These are phyloP conservation scores for Lactarius indigo DNA, from an alignment of 768 basidiomycete genomes.

Conservation along the genomic window DNA sequence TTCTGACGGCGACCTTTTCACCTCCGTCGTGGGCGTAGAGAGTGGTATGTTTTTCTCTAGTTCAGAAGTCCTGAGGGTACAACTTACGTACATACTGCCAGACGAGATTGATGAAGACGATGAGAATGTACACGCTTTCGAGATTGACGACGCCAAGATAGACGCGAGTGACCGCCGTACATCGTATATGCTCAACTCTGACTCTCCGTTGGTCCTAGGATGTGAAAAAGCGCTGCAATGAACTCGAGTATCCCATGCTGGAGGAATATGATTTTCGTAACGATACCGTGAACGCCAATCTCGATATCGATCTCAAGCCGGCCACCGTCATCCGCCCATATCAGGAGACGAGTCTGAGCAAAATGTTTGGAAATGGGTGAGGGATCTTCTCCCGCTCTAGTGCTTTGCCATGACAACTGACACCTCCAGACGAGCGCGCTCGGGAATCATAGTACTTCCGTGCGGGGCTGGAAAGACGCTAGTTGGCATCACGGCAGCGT, in stretches of 20 bases:
- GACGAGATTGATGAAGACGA: conserved; percentile 98
- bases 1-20: conserved; percentile 79
- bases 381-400: conserved; percentile 25
- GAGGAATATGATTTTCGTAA: conserved; percentile 99
- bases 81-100: conserved; percentile 33
- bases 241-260: conserved; percentile 95
- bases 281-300: conserved; percentile 91
- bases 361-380: conserved; percentile 99
- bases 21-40: conserved; percentile 94
- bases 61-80: not conserved
- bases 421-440: conserved; percentile 78
- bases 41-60: conserved; percentile 49
- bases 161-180: conserved; percentile 54
- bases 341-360: conserved; percentile 96
- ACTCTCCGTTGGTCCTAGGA: conserved; percentile 48
- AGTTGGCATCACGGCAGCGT: conserved; percentile 98
- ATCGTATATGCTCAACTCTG: not conserved
- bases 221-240: conserved; percentile 95
- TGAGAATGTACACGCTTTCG: conserved; percentile 94
- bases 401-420: conserved; percentile 14
- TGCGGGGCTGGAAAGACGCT: conserved; percentile 99
- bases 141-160: conserved; percentile 91
- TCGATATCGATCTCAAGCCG: conserved; percentile 98
- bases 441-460: conserved; percentile 96
- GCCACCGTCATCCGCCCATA: conserved; percentile 97